These are phyloP conservation scores for Amanita molliuscula DNA, from an alignment of 768 basidiomycete species.

Conservation along the genomic window DNA sequence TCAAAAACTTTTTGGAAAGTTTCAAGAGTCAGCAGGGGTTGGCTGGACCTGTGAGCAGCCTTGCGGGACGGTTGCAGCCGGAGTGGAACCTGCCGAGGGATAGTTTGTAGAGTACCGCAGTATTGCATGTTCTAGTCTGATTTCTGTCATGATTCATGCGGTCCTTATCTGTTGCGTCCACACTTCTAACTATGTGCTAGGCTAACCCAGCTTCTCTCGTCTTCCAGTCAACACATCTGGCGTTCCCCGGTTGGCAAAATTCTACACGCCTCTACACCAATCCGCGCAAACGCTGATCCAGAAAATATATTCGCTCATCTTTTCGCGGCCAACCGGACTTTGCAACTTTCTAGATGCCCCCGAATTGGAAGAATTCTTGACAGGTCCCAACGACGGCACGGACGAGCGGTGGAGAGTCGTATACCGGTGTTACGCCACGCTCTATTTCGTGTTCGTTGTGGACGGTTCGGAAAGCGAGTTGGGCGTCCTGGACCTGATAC, in stretches of 20 bases:
- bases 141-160: constrained; percentile 61
- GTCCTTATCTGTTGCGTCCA: constrained; percentile 67
- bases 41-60: constrained; percentile 84
- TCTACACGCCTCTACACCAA: constrained; percentile 74
- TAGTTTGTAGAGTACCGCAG: constrained; percentile 22
- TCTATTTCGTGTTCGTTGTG: constrained; percentile 96
- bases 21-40: constrained; percentile 87
- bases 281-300: constrained; percentile 62
- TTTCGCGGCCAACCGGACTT: constrained; percentile 65
- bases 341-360: constrained; percentile 98
- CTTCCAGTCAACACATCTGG: constrained; percentile 85
- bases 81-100: constrained; percentile 71
- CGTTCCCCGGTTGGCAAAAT: constrained; percentile 75
- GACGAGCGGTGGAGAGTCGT: constrained; percentile 77
- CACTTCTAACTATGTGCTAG: constrained; percentile 9
- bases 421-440: constrained; percentile 91
- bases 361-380: constrained; percentile 68
- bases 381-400: constrained; percentile 33
- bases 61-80: constrained; percentile 76
- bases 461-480: constrained; percentile 95
- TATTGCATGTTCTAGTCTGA: background rate
- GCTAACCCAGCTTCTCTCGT: background rate
- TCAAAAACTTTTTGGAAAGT: constrained; percentile 96
- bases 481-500: constrained; percentile 91
- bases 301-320: constrained; percentile 86